phyloP scores from a whole-genome alignment of 225 moss, liverwort and hornwort genomes.

The Bryoerythrophyllum caledonicum region DNA sequence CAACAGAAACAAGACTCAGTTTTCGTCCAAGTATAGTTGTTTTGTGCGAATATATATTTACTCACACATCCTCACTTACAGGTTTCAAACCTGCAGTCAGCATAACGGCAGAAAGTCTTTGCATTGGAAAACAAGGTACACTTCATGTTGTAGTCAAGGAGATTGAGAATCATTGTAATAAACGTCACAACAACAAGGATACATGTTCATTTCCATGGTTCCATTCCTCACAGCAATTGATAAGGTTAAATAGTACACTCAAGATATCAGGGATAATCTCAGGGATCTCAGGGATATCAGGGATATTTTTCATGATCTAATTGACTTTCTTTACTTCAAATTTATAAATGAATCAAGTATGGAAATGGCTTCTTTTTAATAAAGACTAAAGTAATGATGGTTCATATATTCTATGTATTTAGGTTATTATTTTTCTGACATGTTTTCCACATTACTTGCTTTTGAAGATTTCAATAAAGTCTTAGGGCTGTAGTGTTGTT shows the following conservation, averaged over 20 bases:
- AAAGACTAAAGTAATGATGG: fast-evolving
- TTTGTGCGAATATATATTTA: not conserved
- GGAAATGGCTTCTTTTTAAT: not conserved
- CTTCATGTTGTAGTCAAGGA: too few relatives aligned
- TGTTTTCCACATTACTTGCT: not conserved
- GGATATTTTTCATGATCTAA: not conserved
- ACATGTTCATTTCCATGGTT: too few relatives aligned
- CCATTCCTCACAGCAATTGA: too few relatives aligned
- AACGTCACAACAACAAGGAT: too few relatives aligned
- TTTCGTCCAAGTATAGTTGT: not conserved
- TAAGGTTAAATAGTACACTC: not conserved
- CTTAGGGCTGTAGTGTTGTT: not conserved
- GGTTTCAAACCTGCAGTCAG: conserved; percentile 45
- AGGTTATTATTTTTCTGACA: not conserved
- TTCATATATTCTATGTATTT: fast-evolving
- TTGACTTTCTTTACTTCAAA: not conserved
- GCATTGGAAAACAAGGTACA: conserved; percentile 45
- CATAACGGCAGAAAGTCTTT: conserved; percentile 28
- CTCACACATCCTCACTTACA: conserved; percentile 5
- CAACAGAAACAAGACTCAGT: not conserved
- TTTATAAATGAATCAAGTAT: not conserved
- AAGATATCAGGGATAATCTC: not conserved
- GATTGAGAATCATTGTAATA: too few relatives aligned
- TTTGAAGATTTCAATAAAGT: not conserved
- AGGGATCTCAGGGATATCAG: too few relatives aligned